Percentiles rank a stretch among this genome's conserved stretches.
Conservation (phyloP, 2,329 filamentous ascomycete species). For the Pseudogymnoascus sp. region DNA sequence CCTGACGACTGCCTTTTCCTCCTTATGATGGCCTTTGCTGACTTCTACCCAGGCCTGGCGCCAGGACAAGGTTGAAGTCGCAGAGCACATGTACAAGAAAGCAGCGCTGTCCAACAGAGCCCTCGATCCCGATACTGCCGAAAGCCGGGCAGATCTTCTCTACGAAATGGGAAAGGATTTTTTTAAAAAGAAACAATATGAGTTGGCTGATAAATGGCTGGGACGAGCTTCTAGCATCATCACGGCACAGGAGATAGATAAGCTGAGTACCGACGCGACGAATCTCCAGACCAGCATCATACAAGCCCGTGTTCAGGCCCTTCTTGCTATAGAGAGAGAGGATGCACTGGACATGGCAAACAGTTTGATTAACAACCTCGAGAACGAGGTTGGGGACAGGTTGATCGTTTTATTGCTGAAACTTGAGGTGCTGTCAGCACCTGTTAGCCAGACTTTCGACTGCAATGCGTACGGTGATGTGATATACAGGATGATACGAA, state of each 20-base stretch:
- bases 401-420: constrained; percentile 60
- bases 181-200: constrained; percentile 43
- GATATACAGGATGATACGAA: constrained; percentile 54
- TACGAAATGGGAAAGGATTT: constrained; percentile 65
- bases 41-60: constrained; percentile 57
- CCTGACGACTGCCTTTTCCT: constrained; percentile 1
- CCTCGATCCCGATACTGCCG: constrained; percentile 44
- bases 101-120: constrained; percentile 34
- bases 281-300: constrained; percentile 62
- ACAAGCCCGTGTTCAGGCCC: constrained; percentile 52
- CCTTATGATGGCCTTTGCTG: neutral
- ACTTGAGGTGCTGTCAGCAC: constrained; percentile 55
- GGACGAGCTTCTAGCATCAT: constrained; percentile 58
- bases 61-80: constrained; percentile 64
- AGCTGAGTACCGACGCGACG: constrained; percentile 49
- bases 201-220: constrained; percentile 63
- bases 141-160: constrained; percentile 59
- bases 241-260: constrained; percentile 45
- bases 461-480: constrained; percentile 42
- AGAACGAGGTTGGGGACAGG: constrained; percentile 52
- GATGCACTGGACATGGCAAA: constrained; percentile 45
- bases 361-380: constrained; percentile 52
- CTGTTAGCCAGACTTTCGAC: constrained; percentile 42
- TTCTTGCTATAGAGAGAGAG: constrained; percentile 41
- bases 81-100: constrained; percentile 70